These are phyloP conservation scores for Penicillium bovifimosum DNA, from an alignment of 495 filamentous ascomycete genomes.

Conservation along the genomic window DNA sequence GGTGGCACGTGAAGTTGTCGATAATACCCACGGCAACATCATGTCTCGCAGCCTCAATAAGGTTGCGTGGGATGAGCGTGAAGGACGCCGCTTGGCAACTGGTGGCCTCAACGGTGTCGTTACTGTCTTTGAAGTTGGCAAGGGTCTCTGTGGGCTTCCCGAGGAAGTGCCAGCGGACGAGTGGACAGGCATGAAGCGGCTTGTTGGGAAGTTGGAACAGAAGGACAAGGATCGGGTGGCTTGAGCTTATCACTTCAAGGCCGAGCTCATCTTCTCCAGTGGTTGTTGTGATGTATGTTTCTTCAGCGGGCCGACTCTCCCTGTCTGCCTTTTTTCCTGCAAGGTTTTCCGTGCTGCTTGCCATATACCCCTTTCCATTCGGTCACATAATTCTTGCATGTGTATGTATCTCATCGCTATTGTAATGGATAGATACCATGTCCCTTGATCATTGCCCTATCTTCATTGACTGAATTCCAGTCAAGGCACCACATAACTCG, in stretches of 20 bases:
- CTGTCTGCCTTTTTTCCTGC: slow-evolving; percentile 9
- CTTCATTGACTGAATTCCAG: no score
- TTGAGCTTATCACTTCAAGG: slow-evolving; percentile 9
- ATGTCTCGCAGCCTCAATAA: slow-evolving; percentile 83
- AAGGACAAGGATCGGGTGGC: slow-evolving; percentile 37
- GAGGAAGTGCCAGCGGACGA: slow-evolving; percentile 79
- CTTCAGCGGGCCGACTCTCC: slow-evolving; percentile 3
- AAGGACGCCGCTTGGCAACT: slow-evolving; percentile 79
- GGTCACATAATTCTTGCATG: slow-evolving; percentile 15
- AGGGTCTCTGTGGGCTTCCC: slow-evolving; percentile 66
- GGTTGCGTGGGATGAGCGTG: slow-evolving; percentile 83
- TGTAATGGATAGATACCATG: background rate
- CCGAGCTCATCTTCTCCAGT: slow-evolving; percentile 1
- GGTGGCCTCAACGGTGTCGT: slow-evolving; percentile 87
- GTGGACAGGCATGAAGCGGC: slow-evolving; percentile 83
- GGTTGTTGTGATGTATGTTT: slow-evolving; percentile 6
- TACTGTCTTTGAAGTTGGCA: slow-evolving; percentile 89
- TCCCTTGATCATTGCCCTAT: background rate
- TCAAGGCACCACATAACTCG: background rate
- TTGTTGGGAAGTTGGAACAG: slow-evolving; percentile 62
- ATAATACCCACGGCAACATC: slow-evolving; percentile 46
- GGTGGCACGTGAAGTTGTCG: slow-evolving; percentile 47
- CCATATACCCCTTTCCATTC: slow-evolving; percentile 30
- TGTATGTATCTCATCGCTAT: slow-evolving; percentile 14
- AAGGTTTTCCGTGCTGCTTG: slow-evolving; percentile 16